Evolutionary conservation across 805 yeast genomes (phyloP).

Genomic region (Maudiozyma pseudohumilis): DNA sequence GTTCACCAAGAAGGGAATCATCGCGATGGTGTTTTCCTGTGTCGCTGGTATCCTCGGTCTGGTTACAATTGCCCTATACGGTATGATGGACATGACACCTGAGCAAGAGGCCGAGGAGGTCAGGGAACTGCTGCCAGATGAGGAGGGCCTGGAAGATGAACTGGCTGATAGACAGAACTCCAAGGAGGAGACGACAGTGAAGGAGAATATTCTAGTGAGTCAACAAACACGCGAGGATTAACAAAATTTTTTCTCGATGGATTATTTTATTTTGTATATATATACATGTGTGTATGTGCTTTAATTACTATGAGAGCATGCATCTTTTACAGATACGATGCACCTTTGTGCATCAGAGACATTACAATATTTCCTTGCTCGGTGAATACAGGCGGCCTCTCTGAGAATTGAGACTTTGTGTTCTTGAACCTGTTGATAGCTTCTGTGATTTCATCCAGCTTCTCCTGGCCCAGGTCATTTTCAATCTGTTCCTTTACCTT

Average conservation of each 20-base stretch:
- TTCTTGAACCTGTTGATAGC: conserved; percentile 6
- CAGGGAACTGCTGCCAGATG: conserved; percentile 12
- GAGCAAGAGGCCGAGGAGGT: conserved; percentile 55
- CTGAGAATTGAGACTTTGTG: not conserved
- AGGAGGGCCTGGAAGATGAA: conserved; percentile 11
- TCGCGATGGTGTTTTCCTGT: conserved; percentile 86
- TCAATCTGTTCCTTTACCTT: conserved; percentile 11
- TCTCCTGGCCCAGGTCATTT: conserved; percentile 9
- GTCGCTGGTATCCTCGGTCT: conserved; percentile 79
- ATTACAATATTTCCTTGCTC: conserved; percentile 25
- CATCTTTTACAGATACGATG: not conserved
- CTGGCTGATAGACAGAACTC: conserved; percentile 11
- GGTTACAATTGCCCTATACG: conserved; percentile 67
- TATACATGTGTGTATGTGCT: not conserved
- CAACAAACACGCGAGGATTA: not conserved
- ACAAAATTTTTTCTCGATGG: not conserved
- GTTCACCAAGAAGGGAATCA: conserved; percentile 90
- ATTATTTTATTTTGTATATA: not conserved
- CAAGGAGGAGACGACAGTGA: not conserved
- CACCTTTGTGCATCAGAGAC: conserved; percentile 14
- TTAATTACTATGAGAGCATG: not conserved
- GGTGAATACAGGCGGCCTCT: conserved; percentile 11
- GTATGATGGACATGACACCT: conserved; percentile 70
- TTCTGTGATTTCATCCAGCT: conserved; percentile 5
- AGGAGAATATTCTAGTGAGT: not conserved